A percentile compares a stretch with the other conserved stretches of the same genome.
Conservation (phyloP, 2,329 filamentous ascomycete genomes). For the Torrubiellomyces zombiae region DNA sequence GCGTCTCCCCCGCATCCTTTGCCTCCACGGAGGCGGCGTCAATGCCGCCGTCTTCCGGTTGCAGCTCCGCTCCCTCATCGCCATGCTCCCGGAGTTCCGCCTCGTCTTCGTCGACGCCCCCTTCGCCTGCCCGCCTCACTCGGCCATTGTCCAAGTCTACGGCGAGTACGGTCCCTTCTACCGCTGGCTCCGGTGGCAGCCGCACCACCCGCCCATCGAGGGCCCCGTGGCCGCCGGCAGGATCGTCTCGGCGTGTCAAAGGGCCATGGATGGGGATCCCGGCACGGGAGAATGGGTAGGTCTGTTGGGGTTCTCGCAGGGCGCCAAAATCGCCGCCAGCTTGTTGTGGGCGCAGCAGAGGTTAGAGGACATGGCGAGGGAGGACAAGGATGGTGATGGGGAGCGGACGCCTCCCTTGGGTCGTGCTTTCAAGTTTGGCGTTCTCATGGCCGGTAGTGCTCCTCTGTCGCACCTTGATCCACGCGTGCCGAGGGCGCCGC, state of each 20-base stretch:
- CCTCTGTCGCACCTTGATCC: slow-evolving; percentile 15
- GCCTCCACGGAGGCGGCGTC: slow-evolving; percentile 65
- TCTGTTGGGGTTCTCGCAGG: slow-evolving; percentile 50
- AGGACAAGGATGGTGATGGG: slow-evolving; percentile 14
- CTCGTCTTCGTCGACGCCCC: slow-evolving; percentile 59
- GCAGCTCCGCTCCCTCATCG: slow-evolving; percentile 42
- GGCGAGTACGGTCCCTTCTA: slow-evolving; percentile 48
- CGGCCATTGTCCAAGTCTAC: slow-evolving; percentile 49
- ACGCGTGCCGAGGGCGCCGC: slow-evolving; percentile 37
- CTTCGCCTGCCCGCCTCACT: slow-evolving; percentile 43
- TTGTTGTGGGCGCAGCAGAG: slow-evolving; percentile 43
- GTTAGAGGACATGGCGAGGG: not conserved
- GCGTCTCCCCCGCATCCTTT: slow-evolving; percentile 50
- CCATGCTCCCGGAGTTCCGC: slow-evolving; percentile 41
- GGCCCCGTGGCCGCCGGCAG: slow-evolving; percentile 17
- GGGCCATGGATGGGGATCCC: slow-evolving; percentile 35
- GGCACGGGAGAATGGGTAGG: slow-evolving; percentile 42
- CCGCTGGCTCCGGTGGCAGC: slow-evolving; percentile 44
- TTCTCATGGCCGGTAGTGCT: slow-evolving; percentile 18
- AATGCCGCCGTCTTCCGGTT: slow-evolving; percentile 52
- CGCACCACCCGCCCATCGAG: slow-evolving; percentile 34
- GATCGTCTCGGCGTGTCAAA: slow-evolving; percentile 21
- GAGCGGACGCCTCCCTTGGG: slow-evolving; percentile 9
- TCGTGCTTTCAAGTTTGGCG: slow-evolving; percentile 17
- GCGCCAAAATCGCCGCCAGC: slow-evolving; percentile 43